Conservation (phyloP, 352 stramenopile genomes). For the Phytophthora quininea region DNA sequence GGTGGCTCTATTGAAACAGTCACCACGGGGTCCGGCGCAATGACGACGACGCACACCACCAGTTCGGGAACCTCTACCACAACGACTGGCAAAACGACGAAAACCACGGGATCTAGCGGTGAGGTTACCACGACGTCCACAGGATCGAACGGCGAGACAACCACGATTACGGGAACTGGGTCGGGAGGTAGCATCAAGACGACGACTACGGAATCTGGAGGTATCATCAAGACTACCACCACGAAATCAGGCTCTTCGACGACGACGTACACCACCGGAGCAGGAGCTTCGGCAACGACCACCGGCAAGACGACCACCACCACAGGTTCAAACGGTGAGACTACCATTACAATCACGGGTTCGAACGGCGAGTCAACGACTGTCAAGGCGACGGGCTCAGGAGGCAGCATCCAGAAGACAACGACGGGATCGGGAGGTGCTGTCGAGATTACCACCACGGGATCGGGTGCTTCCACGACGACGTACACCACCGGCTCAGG, state of each 20-base stretch:
- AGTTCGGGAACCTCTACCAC: conserved; percentile 18
- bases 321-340: conserved; percentile 9
- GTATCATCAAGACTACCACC: conserved; percentile 18
- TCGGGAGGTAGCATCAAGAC: conserved; percentile 24
- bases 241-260: conserved; percentile 13
- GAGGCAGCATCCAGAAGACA: conserved; percentile 18
- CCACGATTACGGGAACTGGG: conserved; percentile 24
- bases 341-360: conserved; percentile 3
- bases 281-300: conserved; percentile 15
- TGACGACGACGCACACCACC: conserved; percentile 15
- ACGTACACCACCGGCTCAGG: conserved; percentile 18
- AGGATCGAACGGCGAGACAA: conserved; percentile 4
- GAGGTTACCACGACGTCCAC: conserved; percentile 9
- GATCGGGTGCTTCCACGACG: conserved; percentile 13
- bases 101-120: conserved; percentile 9
- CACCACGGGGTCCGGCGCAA: conserved; percentile 9
- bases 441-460: conserved; percentile 20
- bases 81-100: conserved; percentile 1
- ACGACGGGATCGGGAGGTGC: conserved; percentile 24
- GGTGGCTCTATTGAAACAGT: conserved; percentile 13
- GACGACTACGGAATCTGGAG: conserved; percentile 23
- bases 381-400: conserved; percentile 26
- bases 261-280: conserved; percentile 18
- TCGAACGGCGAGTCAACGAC: conserved; percentile 9
- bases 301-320: conserved; percentile 5